Percentiles rank a stretch among this genome's conserved stretches.
Conservation (phyloP, 1,284 basidiomycete species). For the Vanrija sp. region DNA sequence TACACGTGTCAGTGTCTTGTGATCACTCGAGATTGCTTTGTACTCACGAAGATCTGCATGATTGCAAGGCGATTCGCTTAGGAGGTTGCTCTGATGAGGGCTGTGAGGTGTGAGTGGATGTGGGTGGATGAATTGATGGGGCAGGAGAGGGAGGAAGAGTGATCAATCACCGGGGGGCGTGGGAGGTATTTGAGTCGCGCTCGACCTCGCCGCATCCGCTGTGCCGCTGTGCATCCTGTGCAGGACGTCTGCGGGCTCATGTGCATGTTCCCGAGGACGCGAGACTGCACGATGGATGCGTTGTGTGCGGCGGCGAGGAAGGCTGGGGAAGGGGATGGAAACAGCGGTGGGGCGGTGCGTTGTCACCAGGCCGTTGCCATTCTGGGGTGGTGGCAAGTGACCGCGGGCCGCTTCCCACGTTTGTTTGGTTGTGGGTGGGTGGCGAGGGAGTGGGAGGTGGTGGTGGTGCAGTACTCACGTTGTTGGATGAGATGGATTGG, state of each 20-base stretch:
- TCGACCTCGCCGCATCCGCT: too few relatives aligned
- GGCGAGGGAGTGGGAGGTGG: background rate
- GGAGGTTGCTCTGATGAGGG: background rate
- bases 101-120: background rate
- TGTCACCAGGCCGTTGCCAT: background rate
- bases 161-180: background rate
- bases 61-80: background rate
- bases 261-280: too few relatives aligned
- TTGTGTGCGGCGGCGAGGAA: background rate
- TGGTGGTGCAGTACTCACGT: background rate
- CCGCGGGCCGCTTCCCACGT: background rate
- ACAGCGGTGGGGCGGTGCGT: background rate
- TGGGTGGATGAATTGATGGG: background rate
- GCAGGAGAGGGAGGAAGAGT: slow-evolving; percentile 1
- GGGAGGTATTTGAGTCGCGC: background rate
- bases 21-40: background rate
- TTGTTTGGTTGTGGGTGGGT: background rate
- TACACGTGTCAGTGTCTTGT: too few relatives aligned
- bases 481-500: background rate
- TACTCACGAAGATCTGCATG: slow-evolving; percentile 15
- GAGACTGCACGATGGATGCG: too few relatives aligned
- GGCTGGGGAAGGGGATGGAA: background rate
- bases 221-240: too few relatives aligned
- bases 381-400: background rate
- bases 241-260: too few relatives aligned